Evolutionary conservation across 257 asterid species (phyloP), one percentile per base, ranked within the genome.

Genomic region (Solanum tarijense): DNA sequence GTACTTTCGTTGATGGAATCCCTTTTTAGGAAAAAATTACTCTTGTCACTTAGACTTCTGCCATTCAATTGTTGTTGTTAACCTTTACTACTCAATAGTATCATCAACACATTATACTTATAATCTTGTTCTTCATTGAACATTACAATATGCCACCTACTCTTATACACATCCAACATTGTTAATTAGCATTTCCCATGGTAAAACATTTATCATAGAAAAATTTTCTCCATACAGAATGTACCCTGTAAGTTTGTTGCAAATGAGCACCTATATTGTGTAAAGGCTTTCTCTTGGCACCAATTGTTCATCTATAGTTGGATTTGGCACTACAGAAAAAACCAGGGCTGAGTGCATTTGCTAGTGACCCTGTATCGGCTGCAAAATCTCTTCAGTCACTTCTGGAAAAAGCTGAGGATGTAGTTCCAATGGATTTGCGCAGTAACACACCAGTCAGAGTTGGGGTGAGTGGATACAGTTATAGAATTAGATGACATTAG

Each of bases 331-430:
- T 43, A 85, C 88, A 94, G 98, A 87, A 21, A 23, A 89, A 74
- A 66, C 98, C 96, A 5, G 98, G 98, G 43, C 87, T 95, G 90
- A 95, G 98, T 89, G 91, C 96, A 23, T 93, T 86, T 36, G 94
- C 89, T 23, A 74, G 66, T 41, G 93, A 93, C 46, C 98, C 98
- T 5, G 62, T 21, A 32, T 95, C 90, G 16, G 98, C 93, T 90
- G 97, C 96, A 6, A 88, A 74, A 9, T 94, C 97, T 35, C 75
- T 94, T 31, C 68, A 69, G 65, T 88, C 90, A 3, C 94, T 95
- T 38, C 90, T 95, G 2, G 87, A 90, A 58, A 83, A 92, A 87
- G 98, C 98, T 3, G 91, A 92, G 86, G 90, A 84, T 60, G 92
- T 91, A 8, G 90, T 95, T 89, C 98, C 97, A 6, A 31, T 3